Evolutionary conservation across 2,329 filamentous ascomycete genomes (phyloP).

Genomic region (Fusarium vanettenii): DNA sequence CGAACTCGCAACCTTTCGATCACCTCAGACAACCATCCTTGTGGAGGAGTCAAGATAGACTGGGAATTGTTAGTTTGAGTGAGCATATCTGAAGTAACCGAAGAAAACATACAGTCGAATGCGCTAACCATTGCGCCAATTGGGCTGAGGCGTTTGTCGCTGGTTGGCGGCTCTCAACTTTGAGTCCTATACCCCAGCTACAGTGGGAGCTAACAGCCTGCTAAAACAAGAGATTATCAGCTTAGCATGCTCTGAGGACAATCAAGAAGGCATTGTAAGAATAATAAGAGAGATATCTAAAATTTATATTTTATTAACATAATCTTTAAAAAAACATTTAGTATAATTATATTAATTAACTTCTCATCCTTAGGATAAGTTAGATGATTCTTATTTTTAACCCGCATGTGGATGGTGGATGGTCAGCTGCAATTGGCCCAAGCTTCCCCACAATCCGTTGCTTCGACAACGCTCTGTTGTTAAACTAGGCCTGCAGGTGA

Average conservation of each 20-base stretch:
- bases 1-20: constrained; percentile 6
- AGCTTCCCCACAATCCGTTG: background rate
- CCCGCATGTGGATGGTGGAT: background rate
- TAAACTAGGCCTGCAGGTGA: background rate
- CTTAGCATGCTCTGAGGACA: background rate
- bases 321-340: background rate
- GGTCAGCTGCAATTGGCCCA: background rate
- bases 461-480: background rate
- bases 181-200: background rate
- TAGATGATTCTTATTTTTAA: background rate
- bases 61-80: background rate
- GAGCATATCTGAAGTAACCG: background rate
- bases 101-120: background rate
- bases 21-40: background rate
- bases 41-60: background rate
- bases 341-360: background rate
- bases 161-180: background rate
- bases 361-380: background rate
- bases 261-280: too few species aligned
- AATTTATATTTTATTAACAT: background rate
- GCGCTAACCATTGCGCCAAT: constrained; percentile 3
- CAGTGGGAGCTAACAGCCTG: background rate
- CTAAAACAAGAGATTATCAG: background rate
- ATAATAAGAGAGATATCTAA: background rate
- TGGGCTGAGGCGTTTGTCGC: background rate